Evolutionary conservation across 1,284 basidiomycete species (phyloP).

Genomic region (Microbotryum saponariae): DNA sequence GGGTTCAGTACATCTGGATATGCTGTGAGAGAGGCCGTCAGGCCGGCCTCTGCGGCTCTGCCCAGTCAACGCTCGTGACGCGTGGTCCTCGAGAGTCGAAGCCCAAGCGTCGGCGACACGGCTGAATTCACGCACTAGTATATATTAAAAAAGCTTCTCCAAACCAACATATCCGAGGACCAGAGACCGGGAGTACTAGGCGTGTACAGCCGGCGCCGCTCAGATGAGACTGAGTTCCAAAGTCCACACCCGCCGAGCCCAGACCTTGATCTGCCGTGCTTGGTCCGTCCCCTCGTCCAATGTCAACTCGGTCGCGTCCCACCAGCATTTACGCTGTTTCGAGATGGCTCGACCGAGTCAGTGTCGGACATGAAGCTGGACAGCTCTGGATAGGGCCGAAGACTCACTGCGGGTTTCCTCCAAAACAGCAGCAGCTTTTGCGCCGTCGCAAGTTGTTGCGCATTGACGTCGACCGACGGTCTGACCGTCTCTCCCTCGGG

Average conservation of each 20-base stretch:
- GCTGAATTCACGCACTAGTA: too few species aligned
- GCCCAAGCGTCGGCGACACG: too few species aligned
- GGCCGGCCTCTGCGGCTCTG: too few species aligned
- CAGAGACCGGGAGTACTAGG: too few species aligned
- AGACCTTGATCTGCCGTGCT: slow-evolving; percentile 64
- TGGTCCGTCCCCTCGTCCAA: slow-evolving; percentile 51
- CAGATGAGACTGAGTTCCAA: slow-evolving; percentile 72
- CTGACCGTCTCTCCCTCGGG: slow-evolving; percentile 11
- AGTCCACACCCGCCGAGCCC: slow-evolving; percentile 98
- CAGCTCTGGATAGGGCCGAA: slow-evolving; percentile 4
- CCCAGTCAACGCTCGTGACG: too few species aligned
- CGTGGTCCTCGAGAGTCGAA: too few species aligned
- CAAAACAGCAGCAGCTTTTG: slow-evolving; percentile 97
- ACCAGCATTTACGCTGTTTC: slow-evolving; percentile 92
- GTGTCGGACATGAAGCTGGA: slow-evolving; percentile 5
- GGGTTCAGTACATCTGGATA: too few species aligned
- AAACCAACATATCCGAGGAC: too few species aligned
- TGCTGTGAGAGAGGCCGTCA: too few species aligned
- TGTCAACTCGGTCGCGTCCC: slow-evolving; percentile 93
- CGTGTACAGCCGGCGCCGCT: too few species aligned
- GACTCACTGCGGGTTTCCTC: slow-evolving; percentile 90
- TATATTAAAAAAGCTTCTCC: too few species aligned
- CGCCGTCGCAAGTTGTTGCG: slow-evolving; percentile 88
- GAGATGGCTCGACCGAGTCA: neutral
- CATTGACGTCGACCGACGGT: slow-evolving; percentile 64